Percentiles rank a stretch among this genome's conserved stretches.
Evolutionary conservation across 805 yeast genomes (phyloP).

Genomic region (Barnettozyma wickerhamii): DNA sequence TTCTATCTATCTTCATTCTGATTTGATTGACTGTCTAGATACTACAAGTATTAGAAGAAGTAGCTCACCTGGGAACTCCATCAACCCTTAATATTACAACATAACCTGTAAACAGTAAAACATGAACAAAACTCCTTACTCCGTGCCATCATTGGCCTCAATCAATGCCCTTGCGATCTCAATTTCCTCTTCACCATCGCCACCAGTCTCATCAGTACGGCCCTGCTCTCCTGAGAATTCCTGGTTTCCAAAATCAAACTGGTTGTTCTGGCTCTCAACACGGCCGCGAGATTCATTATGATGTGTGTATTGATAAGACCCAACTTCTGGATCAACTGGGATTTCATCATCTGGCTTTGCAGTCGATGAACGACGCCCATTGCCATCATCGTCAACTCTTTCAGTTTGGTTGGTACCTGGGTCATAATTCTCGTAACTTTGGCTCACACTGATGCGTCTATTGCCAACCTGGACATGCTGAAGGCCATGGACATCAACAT

Average conservation of each 20-base stretch:
- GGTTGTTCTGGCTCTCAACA: slow-evolving; percentile 5
- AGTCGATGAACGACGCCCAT: not conserved
- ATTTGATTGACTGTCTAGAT: no score
- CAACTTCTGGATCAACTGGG: slow-evolving; percentile 58
- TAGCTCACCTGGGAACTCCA: no score
- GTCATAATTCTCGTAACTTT: slow-evolving; percentile 2
- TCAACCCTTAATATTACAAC: no score
- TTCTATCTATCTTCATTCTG: no score
- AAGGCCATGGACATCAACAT: slow-evolving; percentile 11
- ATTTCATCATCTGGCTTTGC: slow-evolving; percentile 29
- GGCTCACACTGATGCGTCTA: not conserved
- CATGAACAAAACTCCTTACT: no score
- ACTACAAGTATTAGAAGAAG: no score
- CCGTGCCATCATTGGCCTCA: slow-evolving; percentile 39
- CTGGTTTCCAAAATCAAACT: not conserved
- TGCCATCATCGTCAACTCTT: slow-evolving; percentile 1
- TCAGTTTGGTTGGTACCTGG: slow-evolving; percentile 3
- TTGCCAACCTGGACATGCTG: slow-evolving; percentile 6
- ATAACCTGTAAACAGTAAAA: no score
- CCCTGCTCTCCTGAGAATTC: slow-evolving; percentile 3
- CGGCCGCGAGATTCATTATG: not conserved
- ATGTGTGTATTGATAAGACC: slow-evolving; percentile 1
- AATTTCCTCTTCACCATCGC: slow-evolving; percentile 46
- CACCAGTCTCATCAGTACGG: slow-evolving; percentile 13
- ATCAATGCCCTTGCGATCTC: slow-evolving; percentile 65